Evolutionary conservation across 2,329 filamentous ascomycete species (phyloP).

Genomic region (Ophiosphaerella herpotricha): DNA sequence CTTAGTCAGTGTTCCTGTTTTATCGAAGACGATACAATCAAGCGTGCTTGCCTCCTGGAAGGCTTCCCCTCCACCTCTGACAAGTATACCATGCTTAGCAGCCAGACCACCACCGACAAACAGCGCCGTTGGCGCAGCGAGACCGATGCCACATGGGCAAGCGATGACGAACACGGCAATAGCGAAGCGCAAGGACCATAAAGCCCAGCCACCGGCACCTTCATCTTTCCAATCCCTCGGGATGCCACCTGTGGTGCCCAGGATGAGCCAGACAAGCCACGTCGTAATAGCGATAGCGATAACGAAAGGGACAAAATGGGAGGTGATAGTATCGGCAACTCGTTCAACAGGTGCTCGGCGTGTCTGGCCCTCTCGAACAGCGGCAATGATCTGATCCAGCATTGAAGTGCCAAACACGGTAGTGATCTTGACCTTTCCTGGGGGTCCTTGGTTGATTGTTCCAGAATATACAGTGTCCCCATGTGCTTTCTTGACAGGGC

Average conservation of each 20-base stretch:
- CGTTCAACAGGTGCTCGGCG: constrained; percentile 76
- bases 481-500: constrained; percentile 64
- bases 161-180: constrained; percentile 87
- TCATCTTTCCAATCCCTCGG: constrained; percentile 61
- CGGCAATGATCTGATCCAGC: constrained; percentile 78
- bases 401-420: constrained; percentile 71
- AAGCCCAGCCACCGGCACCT: constrained; percentile 66
- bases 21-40: constrained; percentile 83
- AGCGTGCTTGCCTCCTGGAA: constrained; percentile 82
- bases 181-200: constrained; percentile 80
- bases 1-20: constrained; percentile 81
- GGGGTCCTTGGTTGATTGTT: constrained; percentile 71
- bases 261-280: constrained; percentile 71
- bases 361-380: constrained; percentile 77
- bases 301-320: constrained; percentile 77
- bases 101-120: constrained; percentile 82
- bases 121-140: constrained; percentile 83
- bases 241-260: constrained; percentile 64
- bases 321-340: constrained; percentile 72
- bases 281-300: constrained; percentile 71
- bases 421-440: constrained; percentile 67
- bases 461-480: constrained; percentile 73
- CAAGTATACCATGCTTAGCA: constrained; percentile 78
- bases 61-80: constrained; percentile 82
- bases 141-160: constrained; percentile 80